Evolutionary conservation across 2,329 filamentous ascomycete genomes (phyloP).

Genomic region (Hirsutella rhossiliensis): DNA sequence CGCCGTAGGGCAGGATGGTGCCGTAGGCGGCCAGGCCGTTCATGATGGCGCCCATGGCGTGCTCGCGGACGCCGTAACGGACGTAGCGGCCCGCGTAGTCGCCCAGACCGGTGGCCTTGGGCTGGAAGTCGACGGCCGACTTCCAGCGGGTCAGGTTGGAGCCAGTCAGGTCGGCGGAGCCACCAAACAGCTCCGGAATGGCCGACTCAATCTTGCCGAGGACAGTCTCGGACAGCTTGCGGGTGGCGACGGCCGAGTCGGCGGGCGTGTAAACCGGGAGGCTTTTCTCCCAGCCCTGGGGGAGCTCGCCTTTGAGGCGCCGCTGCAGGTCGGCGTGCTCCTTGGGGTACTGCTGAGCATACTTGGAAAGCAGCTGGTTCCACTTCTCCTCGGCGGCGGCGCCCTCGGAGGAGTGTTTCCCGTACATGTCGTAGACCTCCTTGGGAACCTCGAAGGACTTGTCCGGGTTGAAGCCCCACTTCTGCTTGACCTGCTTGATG

Average conservation of each 20-base stretch:
- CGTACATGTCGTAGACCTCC: constrained; percentile 84
- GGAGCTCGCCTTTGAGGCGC: constrained; percentile 70
- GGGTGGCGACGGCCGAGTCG: constrained; percentile 77
- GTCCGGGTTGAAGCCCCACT: constrained; percentile 92
- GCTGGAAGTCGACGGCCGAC: constrained; percentile 94
- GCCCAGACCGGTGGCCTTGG: constrained; percentile 72
- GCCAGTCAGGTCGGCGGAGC: constrained; percentile 93
- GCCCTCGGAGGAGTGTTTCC: constrained; percentile 74
- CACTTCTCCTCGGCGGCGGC: constrained; percentile 87
- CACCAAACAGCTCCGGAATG: constrained; percentile 85
- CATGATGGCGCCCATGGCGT: constrained; percentile 84
- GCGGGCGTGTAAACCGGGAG: constrained; percentile 82
- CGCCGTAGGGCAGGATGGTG: constrained; percentile 82
- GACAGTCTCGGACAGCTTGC: constrained; percentile 93
- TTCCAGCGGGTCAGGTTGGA: constrained; percentile 99
- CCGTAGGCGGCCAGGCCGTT: constrained; percentile 95
- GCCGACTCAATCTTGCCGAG: constrained; percentile 74
- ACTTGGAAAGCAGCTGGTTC: constrained; percentile 87
- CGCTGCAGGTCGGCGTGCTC: constrained; percentile 74
- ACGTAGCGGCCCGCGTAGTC: constrained; percentile 87
- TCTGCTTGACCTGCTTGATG: constrained; percentile 82
- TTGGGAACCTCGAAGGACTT: constrained; percentile 89
- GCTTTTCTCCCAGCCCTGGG: constrained; percentile 91
- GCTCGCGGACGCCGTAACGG: constrained; percentile 85
- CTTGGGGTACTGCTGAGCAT: constrained; percentile 62